These are phyloP conservation scores for Jaltomata sinuosa DNA, from an alignment of 257 asterid species.

Conservation along the genomic window DNA sequence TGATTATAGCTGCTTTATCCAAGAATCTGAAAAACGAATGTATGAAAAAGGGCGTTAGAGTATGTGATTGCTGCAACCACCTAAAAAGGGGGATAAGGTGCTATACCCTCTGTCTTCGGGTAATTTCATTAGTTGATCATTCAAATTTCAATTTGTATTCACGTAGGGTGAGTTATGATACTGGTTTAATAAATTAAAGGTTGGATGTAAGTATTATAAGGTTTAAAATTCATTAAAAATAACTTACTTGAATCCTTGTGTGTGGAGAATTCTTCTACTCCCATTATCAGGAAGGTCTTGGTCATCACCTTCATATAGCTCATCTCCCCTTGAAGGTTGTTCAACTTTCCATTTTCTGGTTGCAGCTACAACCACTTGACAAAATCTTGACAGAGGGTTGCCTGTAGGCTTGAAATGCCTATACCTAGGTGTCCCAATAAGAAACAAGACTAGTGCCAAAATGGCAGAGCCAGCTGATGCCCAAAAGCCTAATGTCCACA, in stretches of 20 bases:
- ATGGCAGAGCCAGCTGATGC: constrained; percentile 73
- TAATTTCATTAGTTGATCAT: not conserved
- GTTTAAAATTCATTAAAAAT: not conserved
- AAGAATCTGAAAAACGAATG: constrained; percentile 12
- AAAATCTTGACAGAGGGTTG: constrained; percentile 69
- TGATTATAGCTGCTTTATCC: constrained; percentile 62
- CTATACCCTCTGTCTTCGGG: too few relatives aligned
- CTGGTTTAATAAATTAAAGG: not conserved
- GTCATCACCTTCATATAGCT: constrained; percentile 43
- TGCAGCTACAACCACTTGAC: constrained; percentile 66
- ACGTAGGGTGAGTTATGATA: not conserved
- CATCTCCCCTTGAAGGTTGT: constrained; percentile 32
- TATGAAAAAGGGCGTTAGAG: not conserved
- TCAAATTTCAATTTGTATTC: not conserved
- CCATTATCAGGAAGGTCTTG: constrained; percentile 41
- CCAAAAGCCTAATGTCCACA: constrained; percentile 88
- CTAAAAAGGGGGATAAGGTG: too few relatives aligned
- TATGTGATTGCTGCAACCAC: not conserved
- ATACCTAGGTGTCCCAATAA: constrained; percentile 60
- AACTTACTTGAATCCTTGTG: constrained; percentile 60
- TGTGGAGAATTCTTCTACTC: constrained; percentile 62
- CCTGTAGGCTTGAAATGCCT: constrained; percentile 65
- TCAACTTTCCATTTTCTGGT: constrained; percentile 47
- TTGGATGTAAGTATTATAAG: not conserved
- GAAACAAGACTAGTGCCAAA: constrained; percentile 44